phyloP scores from a whole-genome alignment of 441 rosid species.

The Populus trichocarpa region DNA sequence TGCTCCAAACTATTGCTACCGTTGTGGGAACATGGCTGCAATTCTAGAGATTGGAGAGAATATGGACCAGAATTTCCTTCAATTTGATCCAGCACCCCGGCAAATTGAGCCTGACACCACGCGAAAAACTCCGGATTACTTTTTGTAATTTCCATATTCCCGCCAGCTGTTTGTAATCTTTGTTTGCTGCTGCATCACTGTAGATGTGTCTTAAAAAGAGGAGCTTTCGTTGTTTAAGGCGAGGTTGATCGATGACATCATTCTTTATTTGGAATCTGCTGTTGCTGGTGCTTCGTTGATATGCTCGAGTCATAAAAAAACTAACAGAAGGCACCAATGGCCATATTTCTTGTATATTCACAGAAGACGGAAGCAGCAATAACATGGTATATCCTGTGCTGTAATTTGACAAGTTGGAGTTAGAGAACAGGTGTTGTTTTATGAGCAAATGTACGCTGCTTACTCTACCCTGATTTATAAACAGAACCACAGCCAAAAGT shows the following conservation, averaged over 20 bases:
- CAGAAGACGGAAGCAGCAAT: conserved; percentile 32
- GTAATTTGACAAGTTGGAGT: conserved; percentile 22
- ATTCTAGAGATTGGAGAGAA: conserved; percentile 96
- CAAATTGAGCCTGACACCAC: too few relatives aligned
- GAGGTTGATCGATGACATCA: conserved; percentile 39
- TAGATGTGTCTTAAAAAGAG: conserved; percentile 52
- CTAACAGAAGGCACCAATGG: conserved; percentile 19
- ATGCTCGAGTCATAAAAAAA: conserved; percentile 17
- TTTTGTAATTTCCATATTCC: conserved; percentile 57
- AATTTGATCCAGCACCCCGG: conserved; percentile 96
- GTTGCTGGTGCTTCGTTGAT: conserved; percentile 26
- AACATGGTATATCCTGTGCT: conserved; percentile 30
- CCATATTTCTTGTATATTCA: conserved; percentile 39
- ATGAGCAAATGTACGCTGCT: neutral
- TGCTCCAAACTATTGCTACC: conserved; percentile 26
- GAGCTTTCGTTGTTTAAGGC: conserved; percentile 38
- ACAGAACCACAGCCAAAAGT: neutral
- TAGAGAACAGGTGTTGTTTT: conserved; percentile 15
- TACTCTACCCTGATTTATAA: neutral
- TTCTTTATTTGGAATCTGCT: conserved; percentile 39
- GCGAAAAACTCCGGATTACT: conserved; percentile 98
- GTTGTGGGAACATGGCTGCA: conserved; percentile 99
- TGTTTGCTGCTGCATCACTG: conserved; percentile 50
- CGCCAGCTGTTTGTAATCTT: conserved; percentile 39
- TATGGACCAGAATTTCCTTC: conserved; percentile 97